Evolutionary conservation across 176 grass and related monocot genomes (phyloP).

Genomic region (Elaeis guineensis): DNA sequence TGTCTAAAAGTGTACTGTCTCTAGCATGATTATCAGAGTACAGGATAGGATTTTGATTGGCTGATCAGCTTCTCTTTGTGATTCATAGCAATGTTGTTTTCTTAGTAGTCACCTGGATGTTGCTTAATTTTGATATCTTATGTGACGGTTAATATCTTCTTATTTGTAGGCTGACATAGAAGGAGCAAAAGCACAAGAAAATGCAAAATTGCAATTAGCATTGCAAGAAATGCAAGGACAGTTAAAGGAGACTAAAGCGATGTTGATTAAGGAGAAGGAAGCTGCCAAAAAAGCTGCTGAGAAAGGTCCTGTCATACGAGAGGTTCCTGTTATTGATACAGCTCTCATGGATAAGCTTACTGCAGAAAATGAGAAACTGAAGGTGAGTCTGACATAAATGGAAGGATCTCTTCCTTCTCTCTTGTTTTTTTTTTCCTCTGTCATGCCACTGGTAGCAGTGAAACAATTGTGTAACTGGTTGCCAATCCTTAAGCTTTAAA

Average conservation of each 20-base stretch:
- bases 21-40: too few species aligned
- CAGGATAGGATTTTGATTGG: too few species aligned
- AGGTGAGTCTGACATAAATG: conserved; percentile 34
- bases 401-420: neutral
- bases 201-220: conserved; percentile 62
- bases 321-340: conserved; percentile 69
- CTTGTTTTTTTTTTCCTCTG: neutral
- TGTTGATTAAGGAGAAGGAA: conserved; percentile 62
- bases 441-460: neutral
- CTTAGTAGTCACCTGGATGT: too few species aligned
- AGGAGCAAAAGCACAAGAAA: conserved; percentile 78
- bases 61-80: too few species aligned
- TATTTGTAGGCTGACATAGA: conserved; percentile 70
- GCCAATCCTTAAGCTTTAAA: too few species aligned
- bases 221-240: conserved; percentile 64
- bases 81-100: too few species aligned
- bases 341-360: conserved; percentile 60
- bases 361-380: conserved; percentile 83
- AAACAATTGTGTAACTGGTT: too few species aligned
- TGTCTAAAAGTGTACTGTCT: too few species aligned
- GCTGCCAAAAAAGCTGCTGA: conserved; percentile 44
- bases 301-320: conserved; percentile 49
- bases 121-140: too few species aligned
- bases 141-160: too few species aligned
- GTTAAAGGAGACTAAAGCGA: conserved; percentile 56